Percentiles rank a stretch among this genome's conserved stretches.
Evolutionary conservation across 2,329 filamentous ascomycete genomes (phyloP).

Genomic region (Setomelanomma holmii): DNA sequence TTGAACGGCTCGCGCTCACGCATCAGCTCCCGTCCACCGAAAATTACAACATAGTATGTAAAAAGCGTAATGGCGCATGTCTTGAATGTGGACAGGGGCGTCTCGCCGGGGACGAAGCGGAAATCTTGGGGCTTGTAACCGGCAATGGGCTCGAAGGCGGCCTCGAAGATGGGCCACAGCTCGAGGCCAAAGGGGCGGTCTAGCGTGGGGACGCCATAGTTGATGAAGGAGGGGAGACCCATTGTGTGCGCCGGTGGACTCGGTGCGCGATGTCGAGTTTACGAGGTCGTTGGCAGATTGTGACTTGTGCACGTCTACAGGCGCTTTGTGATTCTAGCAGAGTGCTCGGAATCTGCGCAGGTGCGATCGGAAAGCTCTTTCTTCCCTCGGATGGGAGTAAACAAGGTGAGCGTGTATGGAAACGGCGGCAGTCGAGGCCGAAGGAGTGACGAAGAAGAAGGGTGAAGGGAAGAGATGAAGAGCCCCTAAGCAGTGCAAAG

Average conservation of each 20-base stretch:
- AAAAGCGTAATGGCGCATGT: slow-evolving; percentile 81
- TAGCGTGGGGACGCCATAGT: slow-evolving; percentile 72
- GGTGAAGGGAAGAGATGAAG: slow-evolving; percentile 19
- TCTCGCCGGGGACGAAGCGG: slow-evolving; percentile 79
- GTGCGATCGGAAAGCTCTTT: slow-evolving; percentile 12
- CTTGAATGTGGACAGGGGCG: slow-evolving; percentile 88
- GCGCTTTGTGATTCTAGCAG: slow-evolving; percentile 3
- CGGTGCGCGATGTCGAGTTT: neutral
- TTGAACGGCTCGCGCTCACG: slow-evolving; percentile 83
- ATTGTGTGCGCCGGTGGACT: slow-evolving; percentile 45
- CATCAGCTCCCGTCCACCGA: slow-evolving; percentile 92
- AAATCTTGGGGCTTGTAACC: slow-evolving; percentile 90
- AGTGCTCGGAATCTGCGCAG: slow-evolving; percentile 9
- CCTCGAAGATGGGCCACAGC: slow-evolving; percentile 94
- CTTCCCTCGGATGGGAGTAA: neutral
- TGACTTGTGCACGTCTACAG: neutral
- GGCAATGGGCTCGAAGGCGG: slow-evolving; percentile 75
- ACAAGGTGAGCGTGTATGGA: neutral
- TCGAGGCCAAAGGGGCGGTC: slow-evolving; percentile 91
- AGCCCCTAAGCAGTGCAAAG: slow-evolving; percentile 26
- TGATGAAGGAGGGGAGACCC: slow-evolving; percentile 61
- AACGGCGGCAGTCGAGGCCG: slow-evolving; percentile 30
- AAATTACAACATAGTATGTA: slow-evolving; percentile 91
- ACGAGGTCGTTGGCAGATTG: too few species aligned
- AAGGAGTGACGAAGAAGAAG: slow-evolving; percentile 46